Evolutionary conservation across 2,329 filamentous ascomycete species (phyloP), one percentile per base, ranked within the genome.

Genomic region (Tympanopsis confertula): DNA sequence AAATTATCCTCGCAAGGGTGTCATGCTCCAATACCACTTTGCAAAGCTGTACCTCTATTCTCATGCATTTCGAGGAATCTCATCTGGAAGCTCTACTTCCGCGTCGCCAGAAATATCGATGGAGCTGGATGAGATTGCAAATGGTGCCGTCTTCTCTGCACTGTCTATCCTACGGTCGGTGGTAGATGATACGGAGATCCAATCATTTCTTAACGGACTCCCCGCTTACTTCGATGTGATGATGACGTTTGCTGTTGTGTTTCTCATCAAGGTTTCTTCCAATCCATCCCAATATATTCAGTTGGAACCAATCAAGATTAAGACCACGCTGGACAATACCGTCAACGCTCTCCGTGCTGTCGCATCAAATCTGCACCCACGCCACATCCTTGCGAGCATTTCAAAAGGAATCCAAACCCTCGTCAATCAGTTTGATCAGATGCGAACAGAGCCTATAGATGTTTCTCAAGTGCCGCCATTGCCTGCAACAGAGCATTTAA

Each of bases 1-100:
- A n/a, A 55, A 55, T 35, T 55, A 54, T 36, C 52, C 53, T 4
- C 44, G 43, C 14, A 55, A 56, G 39, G 53, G 54, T 5, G 52
- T 56, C 13, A 39, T 41, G 4, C 41, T 57, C 12, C 53, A 57
- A 39, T 53, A 52, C 39, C 47, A 56, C 39, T 56, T 55, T 42
- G 54, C 54, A 5, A 56, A 54, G 39, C 48, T 57, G 5, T 54
- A 55, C 37, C 50, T 56, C 19, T 54, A 47, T 38, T 55, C 54
- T 1, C 45, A 54, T 26, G 53, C 47, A 2, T 49, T 57, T 18
- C 47, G 54, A 5, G 54, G 53, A 5, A 38, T 42, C n/a, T n/a
- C n/a, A n/a, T n/a, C n/a, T n/a, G n/a, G n/a, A n/a, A n/a, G n/a
- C n/a, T n/a, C n/a, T n/a, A n/a, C n/a, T n/a, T n/a, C n/a, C n/a